phyloP scores from a whole-genome alignment of 768 basidiomycete genomes.

The Kwoniella heveanensis region DNA sequence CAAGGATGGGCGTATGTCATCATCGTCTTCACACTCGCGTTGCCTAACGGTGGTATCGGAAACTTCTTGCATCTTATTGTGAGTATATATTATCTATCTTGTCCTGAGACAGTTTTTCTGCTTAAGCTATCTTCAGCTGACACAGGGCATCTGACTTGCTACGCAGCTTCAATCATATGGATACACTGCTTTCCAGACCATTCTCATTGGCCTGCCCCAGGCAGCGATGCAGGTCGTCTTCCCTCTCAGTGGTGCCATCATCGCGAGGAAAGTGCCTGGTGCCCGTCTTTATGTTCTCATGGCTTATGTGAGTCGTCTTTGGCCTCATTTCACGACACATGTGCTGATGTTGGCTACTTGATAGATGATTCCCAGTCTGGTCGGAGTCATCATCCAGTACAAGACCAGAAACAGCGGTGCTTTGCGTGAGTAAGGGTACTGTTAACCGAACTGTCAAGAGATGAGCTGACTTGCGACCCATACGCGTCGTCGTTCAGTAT shows the following conservation, averaged over 20 bases:
- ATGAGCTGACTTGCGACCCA: too few species aligned
- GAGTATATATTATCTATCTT: too few species aligned
- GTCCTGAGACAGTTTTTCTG: too few species aligned
- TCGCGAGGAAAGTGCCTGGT: constrained; percentile 31
- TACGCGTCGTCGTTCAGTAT: too few species aligned
- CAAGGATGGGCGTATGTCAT: constrained; percentile 36
- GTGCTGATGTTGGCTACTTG: too few species aligned
- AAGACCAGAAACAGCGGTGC: constrained; percentile 29
- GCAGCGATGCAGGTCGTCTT: constrained; percentile 43
- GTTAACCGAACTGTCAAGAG: too few species aligned
- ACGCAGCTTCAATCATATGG: constrained; percentile 36
- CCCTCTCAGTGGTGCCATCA: constrained; percentile 35
- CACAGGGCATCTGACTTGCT: background rate
- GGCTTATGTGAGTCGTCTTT: constrained; percentile 20
- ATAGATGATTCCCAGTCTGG: constrained; percentile 33
- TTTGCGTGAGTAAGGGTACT: constrained; percentile 18
- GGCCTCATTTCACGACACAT: too few species aligned
- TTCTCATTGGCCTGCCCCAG: constrained; percentile 41
- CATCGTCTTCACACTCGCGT: constrained; percentile 31
- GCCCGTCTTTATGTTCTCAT: constrained; percentile 32
- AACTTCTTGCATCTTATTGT: constrained; percentile 44
- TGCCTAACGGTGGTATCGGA: constrained; percentile 42
- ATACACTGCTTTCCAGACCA: constrained; percentile 40
- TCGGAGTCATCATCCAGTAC: constrained; percentile 40
- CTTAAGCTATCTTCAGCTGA: too few species aligned